phyloP scores from a whole-genome alignment of 1,284 basidiomycete genomes.

The Papiliotrema nemorosa region DNA sequence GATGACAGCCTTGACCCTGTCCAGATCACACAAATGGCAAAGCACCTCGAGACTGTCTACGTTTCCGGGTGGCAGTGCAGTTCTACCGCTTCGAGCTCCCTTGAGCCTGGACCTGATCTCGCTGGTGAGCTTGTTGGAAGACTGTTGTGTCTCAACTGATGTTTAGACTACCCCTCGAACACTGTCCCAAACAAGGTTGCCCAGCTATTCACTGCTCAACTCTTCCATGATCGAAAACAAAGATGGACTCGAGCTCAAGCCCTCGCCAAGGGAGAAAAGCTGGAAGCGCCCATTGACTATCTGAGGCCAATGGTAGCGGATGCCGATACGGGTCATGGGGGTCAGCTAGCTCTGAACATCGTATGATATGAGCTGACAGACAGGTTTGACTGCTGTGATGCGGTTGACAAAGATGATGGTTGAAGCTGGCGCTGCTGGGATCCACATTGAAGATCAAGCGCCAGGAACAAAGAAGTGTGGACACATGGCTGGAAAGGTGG shows the following conservation, averaged over 20 bases:
- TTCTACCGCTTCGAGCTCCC: slow-evolving; percentile 84
- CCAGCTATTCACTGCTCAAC: slow-evolving; percentile 61
- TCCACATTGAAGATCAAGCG: slow-evolving; percentile 77
- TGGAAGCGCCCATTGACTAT: slow-evolving; percentile 68
- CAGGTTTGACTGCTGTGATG: slow-evolving; percentile 92
- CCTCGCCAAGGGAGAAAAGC: slow-evolving; percentile 53
- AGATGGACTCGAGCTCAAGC: slow-evolving; percentile 59
- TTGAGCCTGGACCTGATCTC: slow-evolving; percentile 97
- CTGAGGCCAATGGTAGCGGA: slow-evolving; percentile 90
- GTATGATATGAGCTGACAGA: slow-evolving; percentile 28
- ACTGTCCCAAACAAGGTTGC: slow-evolving; percentile 63
- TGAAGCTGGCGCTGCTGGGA: slow-evolving; percentile 67
- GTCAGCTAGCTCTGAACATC: slow-evolving; percentile 50
- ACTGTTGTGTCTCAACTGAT: too few species aligned
- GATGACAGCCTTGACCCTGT: slow-evolving; percentile 76
- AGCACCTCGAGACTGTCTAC: slow-evolving; percentile 90
- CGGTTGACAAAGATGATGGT: slow-evolving; percentile 82
- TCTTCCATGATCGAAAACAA: slow-evolving; percentile 62
- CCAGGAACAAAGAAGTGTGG: slow-evolving; percentile 57
- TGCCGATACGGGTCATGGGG: slow-evolving; percentile 72
- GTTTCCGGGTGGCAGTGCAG: slow-evolving; percentile 94
- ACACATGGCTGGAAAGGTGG: slow-evolving; percentile 72
- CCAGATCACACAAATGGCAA: slow-evolving; percentile 92
- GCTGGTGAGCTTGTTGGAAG: slow-evolving; percentile 57
- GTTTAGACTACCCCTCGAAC: slow-evolving; percentile 61